Percentiles rank a stretch among this genome's conserved stretches.
These are phyloP conservation scores for Boehmeria nivea DNA, from an alignment of 306 rosid species.

Conservation along the genomic window DNA sequence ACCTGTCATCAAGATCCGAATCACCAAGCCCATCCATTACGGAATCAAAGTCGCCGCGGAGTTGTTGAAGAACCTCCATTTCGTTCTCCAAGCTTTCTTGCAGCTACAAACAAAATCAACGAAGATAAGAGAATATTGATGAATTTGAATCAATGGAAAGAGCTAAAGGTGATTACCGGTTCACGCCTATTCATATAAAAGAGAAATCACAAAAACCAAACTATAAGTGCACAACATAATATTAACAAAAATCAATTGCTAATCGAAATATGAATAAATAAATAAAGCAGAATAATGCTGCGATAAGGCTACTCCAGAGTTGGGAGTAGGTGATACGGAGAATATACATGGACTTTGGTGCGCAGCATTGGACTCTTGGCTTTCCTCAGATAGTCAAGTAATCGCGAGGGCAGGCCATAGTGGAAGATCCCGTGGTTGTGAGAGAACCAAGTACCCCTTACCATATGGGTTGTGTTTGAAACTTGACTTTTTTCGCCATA, in stretches of 20 bases:
- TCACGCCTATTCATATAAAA: neutral
- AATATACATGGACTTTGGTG: slow-evolving; percentile 45
- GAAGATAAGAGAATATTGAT: neutral
- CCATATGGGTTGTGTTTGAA: slow-evolving; percentile 60
- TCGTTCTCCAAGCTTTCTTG: slow-evolving; percentile 68
- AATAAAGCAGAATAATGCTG: slow-evolving; percentile 9
- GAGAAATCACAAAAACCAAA: neutral
- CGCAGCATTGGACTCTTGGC: slow-evolving; percentile 33
- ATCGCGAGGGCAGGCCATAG: slow-evolving; percentile 70
- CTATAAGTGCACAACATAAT: neutral
- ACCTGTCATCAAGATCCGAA: slow-evolving; percentile 52
- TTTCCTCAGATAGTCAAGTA: slow-evolving; percentile 63
- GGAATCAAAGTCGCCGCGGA: slow-evolving; percentile 34
- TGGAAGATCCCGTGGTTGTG: slow-evolving; percentile 41
- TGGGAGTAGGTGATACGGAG: slow-evolving; percentile 12
- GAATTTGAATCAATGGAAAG: too few species aligned
- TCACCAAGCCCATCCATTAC: slow-evolving; percentile 57
- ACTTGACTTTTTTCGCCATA: neutral
- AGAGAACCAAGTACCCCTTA: slow-evolving; percentile 79
- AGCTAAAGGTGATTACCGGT: too few species aligned
- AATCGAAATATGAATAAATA: neutral
- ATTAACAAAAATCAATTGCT: neutral
- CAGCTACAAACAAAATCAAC: slow-evolving; percentile 35
- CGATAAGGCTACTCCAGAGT: too few species aligned
- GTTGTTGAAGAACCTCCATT: slow-evolving; percentile 51